Evolutionary conservation across 106 monocot species (phyloP).

Genomic region (Dendrobium huoshanense): DNA sequence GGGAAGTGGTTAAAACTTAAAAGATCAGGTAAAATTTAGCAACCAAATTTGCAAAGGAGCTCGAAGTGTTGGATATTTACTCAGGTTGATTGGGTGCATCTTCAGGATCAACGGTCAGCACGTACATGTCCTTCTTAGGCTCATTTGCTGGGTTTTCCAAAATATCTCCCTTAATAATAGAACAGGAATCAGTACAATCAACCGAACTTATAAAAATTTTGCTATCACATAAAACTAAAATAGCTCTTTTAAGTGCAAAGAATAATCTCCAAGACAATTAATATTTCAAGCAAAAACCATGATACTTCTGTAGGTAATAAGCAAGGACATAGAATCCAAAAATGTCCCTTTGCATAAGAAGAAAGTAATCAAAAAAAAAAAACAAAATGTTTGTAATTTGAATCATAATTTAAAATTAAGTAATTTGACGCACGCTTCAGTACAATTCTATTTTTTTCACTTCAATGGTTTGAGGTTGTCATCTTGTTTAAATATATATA

Average conservation of each 20-base stretch:
- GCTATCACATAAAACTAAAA: no score
- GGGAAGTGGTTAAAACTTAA: no score
- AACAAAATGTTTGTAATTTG: background rate
- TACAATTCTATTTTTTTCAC: background rate
- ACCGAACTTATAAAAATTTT: background rate
- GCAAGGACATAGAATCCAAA: no score
- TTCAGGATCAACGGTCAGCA: constrained; percentile 84
- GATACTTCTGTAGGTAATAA: no score
- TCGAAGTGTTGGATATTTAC: constrained; percentile 29
- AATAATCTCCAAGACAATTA: no score
- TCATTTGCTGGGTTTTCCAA: constrained; percentile 92
- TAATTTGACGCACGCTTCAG: background rate
- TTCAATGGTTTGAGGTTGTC: no score
- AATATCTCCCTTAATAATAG: constrained; percentile 68
- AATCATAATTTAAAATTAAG: background rate
- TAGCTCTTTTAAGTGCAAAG: no score
- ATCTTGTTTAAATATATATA: no score
- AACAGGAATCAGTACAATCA: background rate
- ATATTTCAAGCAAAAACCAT: no score
- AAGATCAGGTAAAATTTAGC: background rate
- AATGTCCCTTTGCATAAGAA: no score
- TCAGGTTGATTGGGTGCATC: constrained; percentile 77
- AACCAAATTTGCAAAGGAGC: background rate
- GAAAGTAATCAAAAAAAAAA: no score
- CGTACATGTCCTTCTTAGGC: constrained; percentile 90